A percentile compares a stretch with the other conserved stretches of the same genome.
Evolutionary conservation across 805 yeast species (phyloP).

Genomic region (Starmerella apis): DNA sequence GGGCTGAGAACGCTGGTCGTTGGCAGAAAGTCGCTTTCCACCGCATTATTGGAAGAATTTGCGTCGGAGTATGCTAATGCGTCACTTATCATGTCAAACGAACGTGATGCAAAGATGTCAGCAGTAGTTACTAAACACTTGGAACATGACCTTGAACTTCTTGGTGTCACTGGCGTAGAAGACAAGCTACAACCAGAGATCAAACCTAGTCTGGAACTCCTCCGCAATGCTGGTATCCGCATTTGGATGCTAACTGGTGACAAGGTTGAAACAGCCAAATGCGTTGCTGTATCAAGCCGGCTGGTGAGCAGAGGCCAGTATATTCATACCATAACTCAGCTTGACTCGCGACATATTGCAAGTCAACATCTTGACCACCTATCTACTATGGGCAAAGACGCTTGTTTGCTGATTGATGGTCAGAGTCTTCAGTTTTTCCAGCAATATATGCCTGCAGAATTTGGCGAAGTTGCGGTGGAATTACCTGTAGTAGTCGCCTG

Average conservation of each 20-base stretch:
- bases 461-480: slow-evolving; percentile 62
- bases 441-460: slow-evolving; percentile 45
- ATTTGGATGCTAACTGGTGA: slow-evolving; percentile 99
- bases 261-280: slow-evolving; percentile 94
- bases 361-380: slow-evolving; percentile 65
- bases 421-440: slow-evolving; percentile 69
- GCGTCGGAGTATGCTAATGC: slow-evolving; percentile 58
- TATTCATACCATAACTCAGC: slow-evolving; percentile 71
- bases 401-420: slow-evolving; percentile 85
- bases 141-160: slow-evolving; percentile 72
- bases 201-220: slow-evolving; percentile 78
- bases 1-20: slow-evolving; percentile 91
- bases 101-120: slow-evolving; percentile 68
- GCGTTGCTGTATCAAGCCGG: slow-evolving; percentile 94
- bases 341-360: slow-evolving; percentile 53
- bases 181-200: slow-evolving; percentile 88
- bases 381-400: slow-evolving; percentile 44
- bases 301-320: slow-evolving; percentile 88
- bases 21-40: slow-evolving; percentile 64
- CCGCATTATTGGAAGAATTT: slow-evolving; percentile 51
- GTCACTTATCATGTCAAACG: slow-evolving; percentile 54
- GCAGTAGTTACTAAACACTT: slow-evolving; percentile 54
- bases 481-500: slow-evolving; percentile 96
- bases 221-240: slow-evolving; percentile 92
- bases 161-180: slow-evolving; percentile 95